Base-by-base conservation (phyloP, 495 filamentous ascomycete genomes). In the Mycothermus thermophilus region DNA sequence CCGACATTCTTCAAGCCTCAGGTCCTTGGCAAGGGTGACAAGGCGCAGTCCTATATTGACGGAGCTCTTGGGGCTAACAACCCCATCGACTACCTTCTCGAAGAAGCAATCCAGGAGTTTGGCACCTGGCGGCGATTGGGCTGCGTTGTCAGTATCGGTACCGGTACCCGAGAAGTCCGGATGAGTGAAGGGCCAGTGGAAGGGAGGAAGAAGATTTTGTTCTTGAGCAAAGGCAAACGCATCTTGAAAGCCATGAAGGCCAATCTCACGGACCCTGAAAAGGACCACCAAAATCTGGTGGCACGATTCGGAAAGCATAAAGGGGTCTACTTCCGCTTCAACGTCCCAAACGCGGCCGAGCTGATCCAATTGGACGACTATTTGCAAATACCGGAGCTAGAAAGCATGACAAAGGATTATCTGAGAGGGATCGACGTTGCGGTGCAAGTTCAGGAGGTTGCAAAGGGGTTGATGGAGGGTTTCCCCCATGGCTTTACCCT, bases 311-410 rank as follows among this genome's bases (percentile, higher is more conserved):
- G 4, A 5, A 7, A 11, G 4, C 34, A 17, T 18, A 15, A 30
- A 0, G 28, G 33, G 8, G 14, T 45, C 8, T 48, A 45, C 16
- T 48, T 38, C 16, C 48, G 48, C 8, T 48, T 51, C 36, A 48
- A 31, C 14, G 44, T 48, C 4, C 35, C 41, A 1, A 78, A 86
- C 46, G 85, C 82, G 31, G 84, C 84, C 14, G 86, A 86, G 59
- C 66, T 85, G 7, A 80, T 93, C 18, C 13, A 18, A 0, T 34
- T 51, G 10, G 14, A 15, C 9, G 20, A 42, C 4, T 51, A 46
- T 19, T 32, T 23, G 21, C 45, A 48, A 15, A 40, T 48, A 1
- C 29, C 21, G 1, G 17, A 35, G 23, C 26, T 51, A 6, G 41
- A 51, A 24, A n/a, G 10, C 1, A 27, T 37, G 30, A 46, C 48